phyloP scores from a whole-genome alignment of 306 rosid species.

The Acacia crassicarpa region DNA sequence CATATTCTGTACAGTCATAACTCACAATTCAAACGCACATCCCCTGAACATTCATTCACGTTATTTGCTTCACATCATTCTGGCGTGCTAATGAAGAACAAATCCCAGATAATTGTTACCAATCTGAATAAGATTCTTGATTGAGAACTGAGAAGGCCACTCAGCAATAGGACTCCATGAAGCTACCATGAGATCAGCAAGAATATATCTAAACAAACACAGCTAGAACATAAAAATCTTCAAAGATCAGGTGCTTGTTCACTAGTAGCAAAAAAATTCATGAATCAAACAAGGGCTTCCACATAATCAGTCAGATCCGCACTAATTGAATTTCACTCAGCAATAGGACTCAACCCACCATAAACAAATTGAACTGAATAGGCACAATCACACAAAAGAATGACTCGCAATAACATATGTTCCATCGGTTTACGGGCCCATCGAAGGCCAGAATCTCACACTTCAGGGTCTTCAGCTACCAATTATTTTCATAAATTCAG shows the following conservation, averaged over 20 bases:
- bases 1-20: not conserved
- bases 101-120: not conserved
- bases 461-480: not conserved
- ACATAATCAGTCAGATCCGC: not conserved
- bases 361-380: not conserved
- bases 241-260: not conserved
- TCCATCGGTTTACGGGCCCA: not conserved
- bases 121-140: constrained; percentile 4
- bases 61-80: constrained; percentile 16
- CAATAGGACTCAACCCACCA: not conserved
- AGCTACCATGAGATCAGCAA: not conserved
- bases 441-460: constrained; percentile 8
- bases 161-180: not conserved
- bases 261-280: not conserved
- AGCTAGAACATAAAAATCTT: not conserved
- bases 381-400: not conserved
- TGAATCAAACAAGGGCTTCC: constrained; percentile 1
- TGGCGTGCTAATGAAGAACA: not conserved
- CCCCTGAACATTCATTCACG: not conserved
- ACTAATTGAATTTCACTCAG: not conserved
- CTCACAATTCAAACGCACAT: constrained; percentile 4
- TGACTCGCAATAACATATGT: not conserved
- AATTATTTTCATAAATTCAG: too few relatives aligned
- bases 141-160: not conserved
- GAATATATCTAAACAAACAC: not conserved